Percentiles rank a stretch among this genome's conserved stretches.
Evolutionary conservation across 306 rosid species (phyloP).

Genomic region (Vigna reflexopilosa): DNA sequence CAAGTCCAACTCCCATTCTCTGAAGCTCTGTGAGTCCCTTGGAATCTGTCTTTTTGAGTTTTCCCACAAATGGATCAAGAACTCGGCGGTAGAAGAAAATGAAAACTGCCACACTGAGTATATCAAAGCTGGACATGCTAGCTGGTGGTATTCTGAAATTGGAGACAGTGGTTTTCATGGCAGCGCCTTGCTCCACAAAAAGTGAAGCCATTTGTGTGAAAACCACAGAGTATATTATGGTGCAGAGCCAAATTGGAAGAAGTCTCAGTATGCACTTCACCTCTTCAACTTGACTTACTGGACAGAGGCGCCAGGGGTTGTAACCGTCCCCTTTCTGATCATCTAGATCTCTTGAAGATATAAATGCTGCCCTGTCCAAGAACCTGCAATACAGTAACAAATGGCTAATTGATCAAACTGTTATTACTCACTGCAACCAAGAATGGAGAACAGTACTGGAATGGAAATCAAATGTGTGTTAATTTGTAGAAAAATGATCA

Average conservation of each 20-base stretch:
- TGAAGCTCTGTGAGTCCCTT: slow-evolving; percentile 92
- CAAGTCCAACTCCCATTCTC: slow-evolving; percentile 96
- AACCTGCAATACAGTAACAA: slow-evolving; percentile 61
- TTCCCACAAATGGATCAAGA: slow-evolving; percentile 81
- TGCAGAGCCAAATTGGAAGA: slow-evolving; percentile 99
- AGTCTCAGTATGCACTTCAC: slow-evolving; percentile 94
- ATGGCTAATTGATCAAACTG: slow-evolving; percentile 13
- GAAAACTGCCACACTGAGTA: slow-evolving; percentile 85
- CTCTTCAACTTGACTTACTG: slow-evolving; percentile 93
- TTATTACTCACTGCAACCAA: slow-evolving; percentile 23
- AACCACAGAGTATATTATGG: slow-evolving; percentile 94
- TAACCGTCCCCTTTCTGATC: slow-evolving; percentile 48
- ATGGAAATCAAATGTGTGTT: slow-evolving; percentile 4
- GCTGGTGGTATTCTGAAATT: slow-evolving; percentile 88
- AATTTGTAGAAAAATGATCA: background rate
- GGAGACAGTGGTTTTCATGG: slow-evolving; percentile 84
- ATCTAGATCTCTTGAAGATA: slow-evolving; percentile 80
- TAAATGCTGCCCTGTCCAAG: slow-evolving; percentile 88
- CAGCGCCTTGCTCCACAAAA: slow-evolving; percentile 98
- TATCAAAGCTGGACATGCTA: slow-evolving; percentile 99
- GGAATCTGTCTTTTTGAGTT: slow-evolving; percentile 66
- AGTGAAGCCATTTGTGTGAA: slow-evolving; percentile 99
- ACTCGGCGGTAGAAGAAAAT: slow-evolving; percentile 87
- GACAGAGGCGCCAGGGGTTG: slow-evolving; percentile 86
- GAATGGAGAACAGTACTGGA: slow-evolving; percentile 17